These are phyloP conservation scores for Penicillium waksmanii DNA, from an alignment of 495 filamentous ascomycete genomes.

Conservation along the genomic window DNA sequence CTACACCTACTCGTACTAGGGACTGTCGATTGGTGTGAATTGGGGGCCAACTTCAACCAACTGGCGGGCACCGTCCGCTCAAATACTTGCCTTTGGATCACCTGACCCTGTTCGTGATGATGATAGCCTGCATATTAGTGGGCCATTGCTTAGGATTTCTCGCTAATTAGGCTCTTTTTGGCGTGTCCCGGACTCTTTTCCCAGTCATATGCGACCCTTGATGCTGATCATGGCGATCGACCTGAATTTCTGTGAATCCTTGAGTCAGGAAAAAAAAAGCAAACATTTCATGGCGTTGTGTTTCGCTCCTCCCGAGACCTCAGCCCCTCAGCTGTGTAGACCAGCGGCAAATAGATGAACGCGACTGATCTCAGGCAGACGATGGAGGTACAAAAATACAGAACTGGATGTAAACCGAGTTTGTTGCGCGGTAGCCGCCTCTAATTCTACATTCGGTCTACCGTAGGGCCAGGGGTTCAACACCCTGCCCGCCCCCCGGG, in stretches of 20 bases:
- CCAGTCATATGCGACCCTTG: conserved; percentile 19
- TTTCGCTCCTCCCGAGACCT: conserved; percentile 1
- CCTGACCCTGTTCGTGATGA: conserved; percentile 4
- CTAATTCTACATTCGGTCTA: neutral
- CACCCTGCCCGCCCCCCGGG: too few relatives aligned
- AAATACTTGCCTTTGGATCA: neutral
- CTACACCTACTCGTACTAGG: neutral
- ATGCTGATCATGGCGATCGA: conserved; percentile 31
- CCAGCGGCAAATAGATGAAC: neutral
- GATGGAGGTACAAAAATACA: neutral
- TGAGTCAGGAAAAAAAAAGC: conserved; percentile 18
- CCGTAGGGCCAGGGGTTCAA: too few relatives aligned
- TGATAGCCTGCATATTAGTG: neutral
- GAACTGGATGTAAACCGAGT: neutral
- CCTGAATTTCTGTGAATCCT: conserved; percentile 10
- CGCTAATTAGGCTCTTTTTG: conserved; percentile 17
- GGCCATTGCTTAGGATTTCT: conserved; percentile 1
- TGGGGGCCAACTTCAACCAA: neutral
- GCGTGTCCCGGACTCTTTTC: neutral
- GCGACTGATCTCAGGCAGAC: neutral
- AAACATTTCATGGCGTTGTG: conserved; percentile 17
- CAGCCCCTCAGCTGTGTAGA: neutral
- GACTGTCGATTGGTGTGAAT: neutral
- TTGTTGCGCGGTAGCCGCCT: conserved; percentile 27
- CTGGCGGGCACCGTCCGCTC: neutral